A percentile compares a stretch with the other conserved stretches of the same genome.
These are phyloP conservation scores for Fraxinus floribunda DNA, from an alignment of 305 asterid genomes.

Conservation along the genomic window DNA sequence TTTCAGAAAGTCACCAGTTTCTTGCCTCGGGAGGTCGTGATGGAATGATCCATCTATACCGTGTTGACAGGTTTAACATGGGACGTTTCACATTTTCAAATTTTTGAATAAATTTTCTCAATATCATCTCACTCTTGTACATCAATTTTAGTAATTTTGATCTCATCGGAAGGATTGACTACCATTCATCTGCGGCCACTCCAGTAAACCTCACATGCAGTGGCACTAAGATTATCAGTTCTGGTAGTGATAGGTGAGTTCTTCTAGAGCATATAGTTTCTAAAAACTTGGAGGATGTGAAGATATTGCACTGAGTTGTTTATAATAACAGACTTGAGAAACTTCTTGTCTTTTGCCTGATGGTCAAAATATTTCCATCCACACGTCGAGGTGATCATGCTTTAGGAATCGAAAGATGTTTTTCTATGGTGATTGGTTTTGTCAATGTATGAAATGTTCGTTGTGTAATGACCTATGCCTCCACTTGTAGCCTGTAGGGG, in stretches of 20 bases:
- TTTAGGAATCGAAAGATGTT: slow-evolving; percentile 10
- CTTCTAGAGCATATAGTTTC: slow-evolving; percentile 6
- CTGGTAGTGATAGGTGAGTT: slow-evolving; percentile 55
- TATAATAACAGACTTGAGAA: not conserved
- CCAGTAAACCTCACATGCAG: slow-evolving; percentile 45
- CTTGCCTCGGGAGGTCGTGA: slow-evolving; percentile 64
- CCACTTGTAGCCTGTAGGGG: not conserved
- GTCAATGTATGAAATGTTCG: not conserved
- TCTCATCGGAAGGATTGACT: slow-evolving; percentile 48
- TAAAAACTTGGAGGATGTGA: not conserved
- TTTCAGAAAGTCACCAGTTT: slow-evolving; percentile 30
- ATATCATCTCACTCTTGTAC: slow-evolving; percentile 18
- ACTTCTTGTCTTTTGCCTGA: not conserved
- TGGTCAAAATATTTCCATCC: not conserved
- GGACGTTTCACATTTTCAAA: slow-evolving; percentile 20
- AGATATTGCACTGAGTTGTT: not conserved
- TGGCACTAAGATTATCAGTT: slow-evolving; percentile 56
- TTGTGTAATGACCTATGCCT: not conserved
- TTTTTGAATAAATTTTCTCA: slow-evolving; percentile 17
- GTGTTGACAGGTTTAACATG: slow-evolving; percentile 49
- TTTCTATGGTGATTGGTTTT: not conserved
- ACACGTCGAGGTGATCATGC: slow-evolving; percentile 9
- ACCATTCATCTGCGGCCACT: slow-evolving; percentile 52
- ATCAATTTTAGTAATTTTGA: slow-evolving; percentile 45
- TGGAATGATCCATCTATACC: slow-evolving; percentile 56